Percentiles rank a stretch among this genome's conserved stretches.
Conservation (phyloP, 768 basidiomycete genomes). For the Leccinum incarnatum region DNA sequence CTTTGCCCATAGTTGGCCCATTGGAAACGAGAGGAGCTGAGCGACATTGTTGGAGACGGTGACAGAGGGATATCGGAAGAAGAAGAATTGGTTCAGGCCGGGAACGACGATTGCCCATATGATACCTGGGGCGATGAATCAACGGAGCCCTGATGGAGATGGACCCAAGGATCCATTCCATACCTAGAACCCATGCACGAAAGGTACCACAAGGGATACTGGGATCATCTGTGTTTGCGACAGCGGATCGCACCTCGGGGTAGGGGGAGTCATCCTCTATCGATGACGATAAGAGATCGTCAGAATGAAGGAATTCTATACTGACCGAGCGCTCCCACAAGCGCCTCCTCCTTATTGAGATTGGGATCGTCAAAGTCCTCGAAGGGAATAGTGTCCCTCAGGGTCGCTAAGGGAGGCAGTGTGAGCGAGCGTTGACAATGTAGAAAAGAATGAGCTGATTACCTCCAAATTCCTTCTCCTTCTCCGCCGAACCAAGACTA, state of each 20-base stretch:
- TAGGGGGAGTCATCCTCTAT: constrained; percentile 78
- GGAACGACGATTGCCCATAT: constrained; percentile 62
- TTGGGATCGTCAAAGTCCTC: constrained; percentile 39
- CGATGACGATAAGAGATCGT: constrained; percentile 14
- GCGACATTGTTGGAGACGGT: constrained; percentile 54
- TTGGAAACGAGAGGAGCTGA: constrained; percentile 69
- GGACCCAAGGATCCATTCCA: not conserved
- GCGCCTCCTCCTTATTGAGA: constrained; percentile 28
- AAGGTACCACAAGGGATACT: constrained; percentile 60
- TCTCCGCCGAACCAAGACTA: constrained; percentile 21
- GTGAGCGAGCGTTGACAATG: not conserved
- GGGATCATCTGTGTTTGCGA: constrained; percentile 70
- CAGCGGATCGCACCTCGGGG: constrained; percentile 77
- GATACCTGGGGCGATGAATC: constrained; percentile 25
- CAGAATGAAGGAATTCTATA: not conserved
- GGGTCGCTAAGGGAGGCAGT: constrained; percentile 1
- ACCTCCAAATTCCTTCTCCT: constrained; percentile 23
- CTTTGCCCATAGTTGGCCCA: constrained; percentile 60
- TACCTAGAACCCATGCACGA: constrained; percentile 59
- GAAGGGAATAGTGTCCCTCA: constrained; percentile 4
- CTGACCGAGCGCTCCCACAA: constrained; percentile 28
- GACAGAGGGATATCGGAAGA: constrained; percentile 60
- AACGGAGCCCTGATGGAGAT: not conserved
- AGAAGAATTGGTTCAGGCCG: constrained; percentile 78
- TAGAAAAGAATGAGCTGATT: not conserved